Evolutionary conservation across 192 early-diverging fungal species (phyloP), one percentile per base, ranked within the genome.

Genomic region (Podila clonocystis): DNA sequence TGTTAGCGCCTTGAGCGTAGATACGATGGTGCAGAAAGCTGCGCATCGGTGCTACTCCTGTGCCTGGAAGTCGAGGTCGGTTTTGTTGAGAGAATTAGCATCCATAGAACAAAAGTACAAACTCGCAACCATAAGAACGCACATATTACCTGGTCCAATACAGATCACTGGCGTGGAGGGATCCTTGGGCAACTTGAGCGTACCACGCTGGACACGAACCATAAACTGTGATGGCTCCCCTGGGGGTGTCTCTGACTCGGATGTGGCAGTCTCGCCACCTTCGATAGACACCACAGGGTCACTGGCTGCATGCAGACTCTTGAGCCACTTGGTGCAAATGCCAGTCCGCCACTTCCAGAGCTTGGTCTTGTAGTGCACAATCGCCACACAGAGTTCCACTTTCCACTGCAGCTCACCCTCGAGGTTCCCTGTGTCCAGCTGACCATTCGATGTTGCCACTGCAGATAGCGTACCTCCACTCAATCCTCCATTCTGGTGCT

Each of bases 41-140:
- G 31, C 96, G 87, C 89, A 99, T 96, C 0, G 97, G 94, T 11
- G 98, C 97, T 26, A 99, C 87, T 22, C 97, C 97, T 0, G 97
- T 98, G 8, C 94, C 91, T 87, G 48, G 9, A 62, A 62, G n/a
- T 24, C 4, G 31, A 29, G 5, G 1, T 19, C 13, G 13, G 26
- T 36, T 36, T 9, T 5, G 50, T 4, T 11, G 8, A 2, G 9
- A 17, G 30, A 52, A 45, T 15, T 22, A 62, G 38, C 55, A 31
- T 33, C 12, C 59, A 34, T n/a, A 72, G 45, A 5, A 30, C 6
- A 55, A 11, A 58, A 50, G 33, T 55, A 50, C 30, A 62, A 63
- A 62, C 31, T 4, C 48, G 20, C 41, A 45, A 45, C 38, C 38
- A 20, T 38, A 33, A 36, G 19, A 1, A 19, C n/a, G 34, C 31